A percentile compares a stretch with the other conserved stretches of the same genome.
Evolutionary conservation across 2,329 filamentous ascomycete species (phyloP).

Genomic region (Keithomyces neogunnii): DNA sequence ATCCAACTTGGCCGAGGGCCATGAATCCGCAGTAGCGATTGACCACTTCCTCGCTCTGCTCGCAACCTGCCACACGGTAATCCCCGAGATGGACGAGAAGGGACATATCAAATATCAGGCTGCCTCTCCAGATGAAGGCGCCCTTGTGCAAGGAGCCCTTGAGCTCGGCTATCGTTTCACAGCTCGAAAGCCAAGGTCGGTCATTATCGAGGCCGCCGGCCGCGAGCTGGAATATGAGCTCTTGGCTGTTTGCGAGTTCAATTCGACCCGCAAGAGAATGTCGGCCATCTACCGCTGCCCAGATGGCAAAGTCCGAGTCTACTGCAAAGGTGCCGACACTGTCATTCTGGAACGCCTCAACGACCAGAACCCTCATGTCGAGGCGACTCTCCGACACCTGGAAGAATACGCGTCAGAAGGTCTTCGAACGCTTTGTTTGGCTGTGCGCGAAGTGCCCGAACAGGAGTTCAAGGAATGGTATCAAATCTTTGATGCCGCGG

Average conservation of each 20-base stretch:
- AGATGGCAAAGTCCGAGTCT: slow-evolving; percentile 87
- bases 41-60: slow-evolving; percentile 83
- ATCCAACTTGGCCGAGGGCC: slow-evolving; percentile 54
- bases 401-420: slow-evolving; percentile 98
- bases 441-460: slow-evolving; percentile 88
- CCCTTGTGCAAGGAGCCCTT: slow-evolving; percentile 87
- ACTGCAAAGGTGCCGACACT: slow-evolving; percentile 95
- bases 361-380: slow-evolving; percentile 76
- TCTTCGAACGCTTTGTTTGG: slow-evolving; percentile 85
- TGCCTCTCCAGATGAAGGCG: slow-evolving; percentile 92
- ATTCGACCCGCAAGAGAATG: slow-evolving; percentile 90
- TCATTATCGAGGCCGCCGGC: slow-evolving; percentile 72
- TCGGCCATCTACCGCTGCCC: slow-evolving; percentile 95
- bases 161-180: slow-evolving; percentile 81
- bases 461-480: slow-evolving; percentile 84
- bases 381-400: slow-evolving; percentile 86
- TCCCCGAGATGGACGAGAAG: slow-evolving; percentile 78
- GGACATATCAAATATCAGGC: slow-evolving; percentile 94
- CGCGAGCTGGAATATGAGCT: slow-evolving; percentile 76
- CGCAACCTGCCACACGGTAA: slow-evolving; percentile 91
- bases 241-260: slow-evolving; percentile 97
- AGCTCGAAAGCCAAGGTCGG: slow-evolving; percentile 79
- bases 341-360: slow-evolving; percentile 89
- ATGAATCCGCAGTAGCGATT: slow-evolving; percentile 42
- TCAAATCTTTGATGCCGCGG: slow-evolving; percentile 75